Conservation (phyloP, 805 yeast species). For the Metschnikowia cerradonensis region DNA sequence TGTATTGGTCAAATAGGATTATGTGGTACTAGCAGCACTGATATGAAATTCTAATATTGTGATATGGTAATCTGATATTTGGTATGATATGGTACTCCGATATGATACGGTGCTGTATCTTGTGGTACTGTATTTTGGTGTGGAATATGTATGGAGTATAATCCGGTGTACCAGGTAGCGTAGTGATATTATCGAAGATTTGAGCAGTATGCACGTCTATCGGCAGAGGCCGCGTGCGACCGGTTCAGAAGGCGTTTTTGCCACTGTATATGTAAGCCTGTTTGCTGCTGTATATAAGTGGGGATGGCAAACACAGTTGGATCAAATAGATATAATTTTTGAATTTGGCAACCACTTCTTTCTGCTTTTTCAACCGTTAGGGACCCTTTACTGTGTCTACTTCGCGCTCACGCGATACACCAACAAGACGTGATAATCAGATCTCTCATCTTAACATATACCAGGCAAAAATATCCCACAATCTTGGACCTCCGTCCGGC, state of each 20-base stretch:
- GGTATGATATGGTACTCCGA: too few relatives aligned
- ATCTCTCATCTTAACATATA: background rate
- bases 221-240: background rate
- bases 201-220: constrained; percentile 2
- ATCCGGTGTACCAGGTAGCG: too few relatives aligned
- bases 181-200: background rate
- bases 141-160: background rate
- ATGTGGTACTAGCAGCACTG: too few relatives aligned
- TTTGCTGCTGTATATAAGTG: background rate
- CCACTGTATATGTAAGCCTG: background rate
- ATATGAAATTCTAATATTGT: too few relatives aligned
- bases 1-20: background rate
- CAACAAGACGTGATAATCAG: background rate
- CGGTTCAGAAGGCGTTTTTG: background rate
- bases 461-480: background rate
- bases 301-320: background rate
- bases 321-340: background rate
- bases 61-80: too few relatives aligned
- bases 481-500: background rate
- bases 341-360: too few relatives aligned
- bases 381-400: background rate
- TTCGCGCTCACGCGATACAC: background rate
- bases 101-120: too few relatives aligned
- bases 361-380: background rate
- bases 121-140: too few relatives aligned